Evolutionary conservation across 2,329 filamentous ascomycete species (phyloP).

Genomic region (Neurospora sp.): DNA sequence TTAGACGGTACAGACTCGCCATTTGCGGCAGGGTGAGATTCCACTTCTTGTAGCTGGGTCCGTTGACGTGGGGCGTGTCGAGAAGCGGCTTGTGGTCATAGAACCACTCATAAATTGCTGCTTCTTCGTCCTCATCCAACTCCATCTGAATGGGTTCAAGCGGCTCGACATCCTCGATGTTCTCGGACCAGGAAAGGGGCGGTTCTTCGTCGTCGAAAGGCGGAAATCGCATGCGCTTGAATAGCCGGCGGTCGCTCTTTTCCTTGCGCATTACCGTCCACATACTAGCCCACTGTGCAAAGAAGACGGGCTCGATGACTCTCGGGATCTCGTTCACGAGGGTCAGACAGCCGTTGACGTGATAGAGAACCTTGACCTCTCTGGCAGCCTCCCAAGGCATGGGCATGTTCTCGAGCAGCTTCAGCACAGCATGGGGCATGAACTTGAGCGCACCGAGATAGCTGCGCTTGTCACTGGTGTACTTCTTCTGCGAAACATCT

Average conservation of each 20-base stretch:
- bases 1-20: slow-evolving; percentile 88
- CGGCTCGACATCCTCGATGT: slow-evolving; percentile 96
- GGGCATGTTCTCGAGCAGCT: slow-evolving; percentile 97
- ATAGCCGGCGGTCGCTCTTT: slow-evolving; percentile 89
- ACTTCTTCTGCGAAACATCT: slow-evolving; percentile 98
- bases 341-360: slow-evolving; percentile 94
- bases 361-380: slow-evolving; percentile 96
- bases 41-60: slow-evolving; percentile 94
- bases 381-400: slow-evolving; percentile 98
- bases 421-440: slow-evolving; percentile 97
- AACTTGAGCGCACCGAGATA: slow-evolving; percentile 97
- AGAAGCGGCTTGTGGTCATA: slow-evolving; percentile 88
- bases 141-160: slow-evolving; percentile 98
- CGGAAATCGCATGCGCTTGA: slow-evolving; percentile 98
- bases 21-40: slow-evolving; percentile 90
- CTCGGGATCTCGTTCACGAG: slow-evolving; percentile 93
- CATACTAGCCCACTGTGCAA: slow-evolving; percentile 99
- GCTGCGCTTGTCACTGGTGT: slow-evolving; percentile 95
- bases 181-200: slow-evolving; percentile 94
- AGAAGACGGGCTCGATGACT: slow-evolving; percentile 95
- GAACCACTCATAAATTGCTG: slow-evolving; percentile 89
- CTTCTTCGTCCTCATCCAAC: slow-evolving; percentile 87
- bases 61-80: slow-evolving; percentile 90
- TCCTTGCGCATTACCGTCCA: slow-evolving; percentile 98
- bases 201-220: slow-evolving; percentile 98